phyloP scores from a whole-genome alignment of 2,329 filamentous ascomycete species.

The Diaporthe longicolla region DNA sequence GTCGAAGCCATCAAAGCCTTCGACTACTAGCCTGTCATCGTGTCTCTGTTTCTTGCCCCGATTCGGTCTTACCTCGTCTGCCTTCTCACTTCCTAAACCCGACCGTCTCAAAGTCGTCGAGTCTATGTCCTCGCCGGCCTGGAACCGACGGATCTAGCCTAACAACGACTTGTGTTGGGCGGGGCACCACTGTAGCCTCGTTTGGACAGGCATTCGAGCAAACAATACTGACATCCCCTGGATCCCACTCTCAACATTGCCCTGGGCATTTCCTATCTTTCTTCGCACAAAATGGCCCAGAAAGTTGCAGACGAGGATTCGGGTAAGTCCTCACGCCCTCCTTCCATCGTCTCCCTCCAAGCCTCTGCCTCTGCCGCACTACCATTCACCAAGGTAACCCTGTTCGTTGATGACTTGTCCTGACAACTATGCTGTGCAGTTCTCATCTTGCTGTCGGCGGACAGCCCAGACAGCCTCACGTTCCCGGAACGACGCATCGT shows the following conservation, averaged over 20 bases:
- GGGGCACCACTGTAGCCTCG: constrained; percentile 16
- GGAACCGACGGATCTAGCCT: constrained; percentile 15
- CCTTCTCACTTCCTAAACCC: neutral
- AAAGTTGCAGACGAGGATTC: constrained; percentile 28
- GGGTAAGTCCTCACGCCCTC: constrained; percentile 7
- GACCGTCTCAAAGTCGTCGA: neutral
- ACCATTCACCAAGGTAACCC: neutral
- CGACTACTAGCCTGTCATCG: constrained; percentile 11
- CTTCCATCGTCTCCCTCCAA: neutral
- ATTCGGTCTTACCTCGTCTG: neutral
- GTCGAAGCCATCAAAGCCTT: neutral
- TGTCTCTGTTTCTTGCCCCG: neutral
- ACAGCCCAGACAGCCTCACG: constrained; percentile 30
- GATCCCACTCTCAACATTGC: neutral
- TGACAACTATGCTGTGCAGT: constrained; percentile 44
- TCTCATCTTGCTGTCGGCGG: constrained; percentile 43
- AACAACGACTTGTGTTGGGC: constrained; percentile 8
- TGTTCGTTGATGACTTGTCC: neutral
- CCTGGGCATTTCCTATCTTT: neutral
- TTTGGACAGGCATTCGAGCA: neutral
- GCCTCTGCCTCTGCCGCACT: neutral
- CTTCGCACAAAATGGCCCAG: constrained; percentile 2
- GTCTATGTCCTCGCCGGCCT: neutral
- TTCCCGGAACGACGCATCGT: constrained; percentile 46
- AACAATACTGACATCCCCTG: neutral